Evolutionary conservation across 495 filamentous ascomycete genomes (phyloP).

Genomic region (Penicillium maclennaniae): DNA sequence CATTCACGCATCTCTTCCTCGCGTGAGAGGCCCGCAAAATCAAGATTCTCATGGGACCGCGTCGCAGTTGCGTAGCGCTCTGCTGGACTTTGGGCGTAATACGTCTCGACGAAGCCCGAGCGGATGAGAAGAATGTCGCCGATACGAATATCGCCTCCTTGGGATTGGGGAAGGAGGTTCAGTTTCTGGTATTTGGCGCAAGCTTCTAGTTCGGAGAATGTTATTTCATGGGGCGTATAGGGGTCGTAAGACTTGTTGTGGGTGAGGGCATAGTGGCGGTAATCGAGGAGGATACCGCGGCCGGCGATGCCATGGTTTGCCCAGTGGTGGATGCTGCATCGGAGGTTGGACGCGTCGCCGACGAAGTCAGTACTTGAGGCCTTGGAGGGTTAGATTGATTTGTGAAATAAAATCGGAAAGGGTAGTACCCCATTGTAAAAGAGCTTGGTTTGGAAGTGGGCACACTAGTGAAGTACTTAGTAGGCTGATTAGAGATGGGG

Average conservation of each 20-base stretch:
- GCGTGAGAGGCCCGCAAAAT: constrained; percentile 55
- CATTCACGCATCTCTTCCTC: constrained; percentile 56
- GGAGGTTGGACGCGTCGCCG: constrained; percentile 43
- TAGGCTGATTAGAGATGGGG: neutral
- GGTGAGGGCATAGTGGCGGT: constrained; percentile 35
- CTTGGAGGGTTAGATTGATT: constrained; percentile 13
- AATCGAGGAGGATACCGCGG: constrained; percentile 51
- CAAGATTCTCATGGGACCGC: constrained; percentile 43
- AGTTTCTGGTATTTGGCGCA: constrained; percentile 51
- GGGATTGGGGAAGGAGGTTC: constrained; percentile 37
- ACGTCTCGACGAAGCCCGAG: constrained; percentile 59
- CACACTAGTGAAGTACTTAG: constrained; percentile 24
- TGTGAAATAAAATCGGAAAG: neutral
- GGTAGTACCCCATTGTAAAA: constrained; percentile 50
- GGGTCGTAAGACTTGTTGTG: constrained; percentile 51
- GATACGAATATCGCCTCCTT: constrained; percentile 58
- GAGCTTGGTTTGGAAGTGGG: constrained; percentile 37
- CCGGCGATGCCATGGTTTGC: constrained; percentile 45
- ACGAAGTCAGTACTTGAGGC: constrained; percentile 44
- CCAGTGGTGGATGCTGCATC: constrained; percentile 48
- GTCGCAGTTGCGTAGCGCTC: constrained; percentile 37
- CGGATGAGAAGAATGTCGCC: constrained; percentile 68
- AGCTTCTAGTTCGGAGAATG: constrained; percentile 50
- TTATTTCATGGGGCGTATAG: constrained; percentile 58
- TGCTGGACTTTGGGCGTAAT: constrained; percentile 39